Evolutionary conservation across 306 rosid species (phyloP), one percentile per base, ranked within the genome.

Genomic region (Cucurbita argyrosperma): DNA sequence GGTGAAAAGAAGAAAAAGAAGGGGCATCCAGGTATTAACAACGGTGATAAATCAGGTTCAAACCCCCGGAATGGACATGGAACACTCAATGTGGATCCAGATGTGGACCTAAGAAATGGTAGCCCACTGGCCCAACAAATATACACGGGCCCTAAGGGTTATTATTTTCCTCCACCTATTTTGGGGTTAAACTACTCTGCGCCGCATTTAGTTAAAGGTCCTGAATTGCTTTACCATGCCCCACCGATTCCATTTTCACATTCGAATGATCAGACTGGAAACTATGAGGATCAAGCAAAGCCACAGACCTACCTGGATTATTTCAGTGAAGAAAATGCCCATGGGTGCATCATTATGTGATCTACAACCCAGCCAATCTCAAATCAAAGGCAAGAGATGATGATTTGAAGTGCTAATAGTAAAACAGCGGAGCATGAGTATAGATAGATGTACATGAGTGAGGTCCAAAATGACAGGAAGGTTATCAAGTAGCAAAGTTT

Each of bases 301-400:
- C 82, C 84, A 23, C 73, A 76, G 74, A 82, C 81, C 64, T 68
- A 78, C 39, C 78, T 86, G 62, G 89, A 87, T 83, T 82, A 87
- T 58, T 93, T 90, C 77, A 93, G 96, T 56, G 98, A 93, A 78
- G 98, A 93, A 59, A 90, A 93, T 79, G 86, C 85, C 5, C 83
- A 87, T 79, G 98, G 89, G 0, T 90, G 96, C 75, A 84, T 71
- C 64, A 74, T 92, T 65, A 88, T 92, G 96, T 92, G 85, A 90
- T 50, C 15, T 45, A 45, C 40, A 6, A 52, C 54, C 46, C 14
- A 70, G 23, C 58, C 23, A 49, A 30, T 21, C 39, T 18, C 13
- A 49, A 72, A n/a, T 13, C 38, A 42, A 54, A 18, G 76, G 52
- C 19, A 18, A 43, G n/a, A 8, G 19, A 18, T 40, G 53, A 19